Percentiles rank a stretch among this genome's conserved stretches.
phyloP scores from a whole-genome alignment of 2,329 filamentous ascomycete species.

The Fusarium paranaense region DNA sequence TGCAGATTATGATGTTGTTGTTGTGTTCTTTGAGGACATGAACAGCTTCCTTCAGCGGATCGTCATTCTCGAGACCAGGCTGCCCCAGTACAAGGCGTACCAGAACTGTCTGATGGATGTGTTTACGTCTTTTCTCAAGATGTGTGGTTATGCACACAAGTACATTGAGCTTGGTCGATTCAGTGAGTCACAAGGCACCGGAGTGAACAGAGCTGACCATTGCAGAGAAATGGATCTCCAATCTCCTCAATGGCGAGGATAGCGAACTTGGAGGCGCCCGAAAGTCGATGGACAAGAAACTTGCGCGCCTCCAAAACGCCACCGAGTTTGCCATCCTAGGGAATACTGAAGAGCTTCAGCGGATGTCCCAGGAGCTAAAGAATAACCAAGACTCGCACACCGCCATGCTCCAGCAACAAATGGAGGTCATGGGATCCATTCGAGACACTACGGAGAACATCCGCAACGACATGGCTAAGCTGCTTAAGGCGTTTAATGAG shows the following conservation, averaged over 20 bases:
- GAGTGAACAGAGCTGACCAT: background rate
- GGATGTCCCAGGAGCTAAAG: slow-evolving; percentile 42
- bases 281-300: slow-evolving; percentile 43
- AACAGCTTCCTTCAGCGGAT: slow-evolving; percentile 51
- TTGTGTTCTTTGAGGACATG: slow-evolving; percentile 53
- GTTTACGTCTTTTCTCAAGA: slow-evolving; percentile 47
- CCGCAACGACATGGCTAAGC: slow-evolving; percentile 43
- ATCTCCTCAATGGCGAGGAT: slow-evolving; percentile 46
- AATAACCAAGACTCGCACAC: slow-evolving; percentile 42
- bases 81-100: slow-evolving; percentile 46
- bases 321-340: slow-evolving; percentile 49
- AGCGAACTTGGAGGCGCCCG: slow-evolving; percentile 46
- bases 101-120: slow-evolving; percentile 51
- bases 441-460: slow-evolving; percentile 45
- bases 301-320: slow-evolving; percentile 45
- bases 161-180: slow-evolving; percentile 49
- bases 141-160: slow-evolving; percentile 50
- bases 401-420: slow-evolving; percentile 43
- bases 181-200: slow-evolving; percentile 22
- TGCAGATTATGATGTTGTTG: slow-evolving; percentile 53
- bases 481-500: slow-evolving; percentile 42
- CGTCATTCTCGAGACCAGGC: slow-evolving; percentile 47
- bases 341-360: slow-evolving; percentile 47
- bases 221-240: slow-evolving; percentile 45
- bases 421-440: slow-evolving; percentile 41